A percentile compares a stretch with the other conserved stretches of the same genome.
These are phyloP conservation scores for Boletus rubescentipes DNA, from an alignment of 768 basidiomycete species.

Conservation along the genomic window DNA sequence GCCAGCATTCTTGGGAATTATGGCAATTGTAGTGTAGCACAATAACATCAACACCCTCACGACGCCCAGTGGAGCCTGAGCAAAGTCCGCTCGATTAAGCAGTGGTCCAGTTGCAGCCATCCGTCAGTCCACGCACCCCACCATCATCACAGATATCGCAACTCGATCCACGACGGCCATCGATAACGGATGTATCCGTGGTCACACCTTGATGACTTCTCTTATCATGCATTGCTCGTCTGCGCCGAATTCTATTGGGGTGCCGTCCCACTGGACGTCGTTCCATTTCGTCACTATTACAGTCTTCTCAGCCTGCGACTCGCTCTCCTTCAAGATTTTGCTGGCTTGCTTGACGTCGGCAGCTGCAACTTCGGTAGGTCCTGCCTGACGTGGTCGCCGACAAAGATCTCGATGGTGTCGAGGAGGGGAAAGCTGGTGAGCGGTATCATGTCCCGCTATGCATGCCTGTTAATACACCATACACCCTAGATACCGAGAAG, in stretches of 20 bases:
- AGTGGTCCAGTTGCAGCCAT: too few relatives aligned
- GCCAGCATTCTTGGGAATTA: not conserved
- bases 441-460: not conserved
- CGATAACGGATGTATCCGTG: conserved; percentile 11
- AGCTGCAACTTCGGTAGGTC: not conserved
- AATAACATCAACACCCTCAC: conserved; percentile 12
- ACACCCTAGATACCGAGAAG: not conserved
- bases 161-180: conserved; percentile 16
- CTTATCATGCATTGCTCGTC: not conserved
- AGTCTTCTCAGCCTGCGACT: conserved; percentile 1
- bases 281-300: not conserved
- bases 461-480: not conserved
- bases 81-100: not conserved
- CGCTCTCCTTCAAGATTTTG: not conserved
- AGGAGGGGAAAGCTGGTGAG: not conserved
- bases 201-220: conserved; percentile 6
- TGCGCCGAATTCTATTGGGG: not conserved
- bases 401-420: not conserved
- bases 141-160: conserved; percentile 1
- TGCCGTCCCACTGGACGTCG: not conserved
- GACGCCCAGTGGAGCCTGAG: conserved; percentile 9
- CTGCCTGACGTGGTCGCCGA: not conserved
- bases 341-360: not conserved
- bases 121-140: not conserved
- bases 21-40: conserved; percentile 19